phyloP scores from a whole-genome alignment of 768 basidiomycete genomes.

The Lactarius hengduanensis region DNA sequence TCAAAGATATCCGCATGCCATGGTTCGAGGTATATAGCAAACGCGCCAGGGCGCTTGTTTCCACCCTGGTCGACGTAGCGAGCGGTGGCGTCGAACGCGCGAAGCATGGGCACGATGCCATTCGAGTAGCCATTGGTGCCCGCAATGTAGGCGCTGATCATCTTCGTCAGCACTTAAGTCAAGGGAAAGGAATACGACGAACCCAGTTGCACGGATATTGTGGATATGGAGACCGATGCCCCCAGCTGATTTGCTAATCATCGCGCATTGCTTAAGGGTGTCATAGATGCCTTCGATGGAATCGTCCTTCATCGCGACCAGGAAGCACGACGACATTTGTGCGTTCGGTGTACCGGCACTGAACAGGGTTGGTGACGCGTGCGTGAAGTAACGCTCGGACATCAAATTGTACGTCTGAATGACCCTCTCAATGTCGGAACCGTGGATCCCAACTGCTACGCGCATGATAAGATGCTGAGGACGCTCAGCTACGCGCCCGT shows the following conservation, averaged over 20 bases:
- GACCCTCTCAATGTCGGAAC: slow-evolving; percentile 80
- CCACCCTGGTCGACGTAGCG: slow-evolving; percentile 99
- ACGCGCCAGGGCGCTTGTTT: slow-evolving; percentile 98
- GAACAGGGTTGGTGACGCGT: slow-evolving; percentile 97
- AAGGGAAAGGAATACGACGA: slow-evolving; percentile 30
- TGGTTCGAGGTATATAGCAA: slow-evolving; percentile 97
- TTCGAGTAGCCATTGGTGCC: slow-evolving; percentile 99
- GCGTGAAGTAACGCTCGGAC: slow-evolving; percentile 98
- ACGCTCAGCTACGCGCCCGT: slow-evolving; percentile 93
- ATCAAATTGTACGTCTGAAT: slow-evolving; percentile 94
- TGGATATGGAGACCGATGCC: slow-evolving; percentile 97
- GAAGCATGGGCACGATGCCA: slow-evolving; percentile 98
- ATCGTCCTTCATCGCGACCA: slow-evolving; percentile 97
- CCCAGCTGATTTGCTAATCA: slow-evolving; percentile 99
- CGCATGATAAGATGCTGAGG: slow-evolving; percentile 99
- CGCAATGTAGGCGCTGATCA: slow-evolving; percentile 87
- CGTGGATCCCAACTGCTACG: slow-evolving; percentile 97
- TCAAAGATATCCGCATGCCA: slow-evolving; percentile 99
- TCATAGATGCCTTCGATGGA: slow-evolving; percentile 99
- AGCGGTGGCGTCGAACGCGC: slow-evolving; percentile 95
- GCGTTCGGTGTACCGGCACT: slow-evolving; percentile 95
- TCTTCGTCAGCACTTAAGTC: slow-evolving; percentile 5
- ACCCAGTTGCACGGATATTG: slow-evolving; percentile 95
- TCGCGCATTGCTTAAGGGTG: slow-evolving; percentile 95
- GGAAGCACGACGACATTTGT: slow-evolving; percentile 97